These are phyloP conservation scores for Russula emetica DNA, from an alignment of 768 basidiomycete genomes.

Conservation along the genomic window DNA sequence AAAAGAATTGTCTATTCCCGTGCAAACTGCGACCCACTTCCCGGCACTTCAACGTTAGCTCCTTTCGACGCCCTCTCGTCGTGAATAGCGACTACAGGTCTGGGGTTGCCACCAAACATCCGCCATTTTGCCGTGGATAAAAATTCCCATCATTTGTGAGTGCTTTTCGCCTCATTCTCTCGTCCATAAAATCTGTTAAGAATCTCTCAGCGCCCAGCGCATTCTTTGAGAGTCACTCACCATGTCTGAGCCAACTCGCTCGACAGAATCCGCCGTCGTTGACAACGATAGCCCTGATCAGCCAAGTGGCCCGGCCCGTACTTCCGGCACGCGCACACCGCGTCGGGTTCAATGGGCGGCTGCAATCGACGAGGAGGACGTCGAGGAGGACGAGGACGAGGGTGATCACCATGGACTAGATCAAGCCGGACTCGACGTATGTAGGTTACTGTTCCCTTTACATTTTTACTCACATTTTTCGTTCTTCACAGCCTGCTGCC, in stretches of 20 bases:
- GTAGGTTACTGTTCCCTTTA: slow-evolving; percentile 28
- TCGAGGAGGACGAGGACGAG: background rate
- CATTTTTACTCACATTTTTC: slow-evolving; percentile 4
- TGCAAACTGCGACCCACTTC: background rate
- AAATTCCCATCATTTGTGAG: background rate
- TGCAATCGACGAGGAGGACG: slow-evolving; percentile 3
- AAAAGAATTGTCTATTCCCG: background rate
- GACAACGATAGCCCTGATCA: background rate
- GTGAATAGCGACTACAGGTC: background rate
- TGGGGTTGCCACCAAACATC: background rate
- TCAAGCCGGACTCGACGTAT: slow-evolving; percentile 51
- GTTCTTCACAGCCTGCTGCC: slow-evolving; percentile 40
- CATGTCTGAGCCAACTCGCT: background rate
- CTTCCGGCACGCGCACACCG: slow-evolving; percentile 21
- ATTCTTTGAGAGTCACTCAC: background rate
- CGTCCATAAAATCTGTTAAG: background rate
- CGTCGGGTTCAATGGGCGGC: slow-evolving; percentile 28
- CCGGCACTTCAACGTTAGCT: background rate
- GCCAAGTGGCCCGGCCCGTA: background rate
- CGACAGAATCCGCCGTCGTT: background rate
- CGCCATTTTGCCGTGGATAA: background rate
- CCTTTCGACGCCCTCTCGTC: background rate
- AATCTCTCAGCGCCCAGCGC: background rate
- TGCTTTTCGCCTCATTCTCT: background rate
- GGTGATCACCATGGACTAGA: slow-evolving; percentile 43